Evolutionary conservation across 1,284 basidiomycete genomes (phyloP).

Genomic region (Retiboletus flavoniger): DNA sequence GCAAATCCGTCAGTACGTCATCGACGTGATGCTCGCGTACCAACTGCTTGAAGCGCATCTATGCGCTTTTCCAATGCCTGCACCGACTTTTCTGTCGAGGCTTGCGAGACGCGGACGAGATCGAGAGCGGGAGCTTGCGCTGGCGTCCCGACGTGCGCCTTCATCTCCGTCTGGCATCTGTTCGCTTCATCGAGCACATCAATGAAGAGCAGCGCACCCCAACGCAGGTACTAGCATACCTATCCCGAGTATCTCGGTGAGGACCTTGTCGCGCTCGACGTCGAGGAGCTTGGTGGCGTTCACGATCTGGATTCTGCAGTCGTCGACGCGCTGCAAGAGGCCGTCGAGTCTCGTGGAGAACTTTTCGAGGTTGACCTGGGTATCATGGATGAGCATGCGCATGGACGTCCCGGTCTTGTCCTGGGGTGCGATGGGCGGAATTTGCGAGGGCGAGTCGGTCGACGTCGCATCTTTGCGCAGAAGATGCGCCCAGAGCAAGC

Average conservation of each 20-base stretch:
- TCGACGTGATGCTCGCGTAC: constrained; percentile 2
- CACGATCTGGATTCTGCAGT: constrained; percentile 43
- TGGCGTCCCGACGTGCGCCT: constrained; percentile 54
- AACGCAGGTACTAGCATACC: constrained; percentile 29
- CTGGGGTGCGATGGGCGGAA: constrained; percentile 46
- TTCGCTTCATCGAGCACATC: constrained; percentile 43
- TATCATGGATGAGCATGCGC: constrained; percentile 66
- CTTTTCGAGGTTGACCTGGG: constrained; percentile 60
- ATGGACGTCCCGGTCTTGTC: constrained; percentile 66
- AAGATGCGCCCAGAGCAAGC: constrained; percentile 51
- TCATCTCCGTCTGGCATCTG: constrained; percentile 58
- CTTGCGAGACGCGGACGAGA: constrained; percentile 41
- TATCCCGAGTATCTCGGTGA: constrained; percentile 45
- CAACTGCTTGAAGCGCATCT: constrained; percentile 55
- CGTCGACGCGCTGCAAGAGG: constrained; percentile 42
- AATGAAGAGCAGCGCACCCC: not conserved
- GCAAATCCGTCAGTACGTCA: constrained; percentile 6
- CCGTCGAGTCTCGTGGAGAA: constrained; percentile 52
- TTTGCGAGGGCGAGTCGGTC: constrained; percentile 13
- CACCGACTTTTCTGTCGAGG: constrained; percentile 39
- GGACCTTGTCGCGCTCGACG: constrained; percentile 44
- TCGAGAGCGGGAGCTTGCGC: constrained; percentile 48
- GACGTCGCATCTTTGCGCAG: constrained; percentile 41
- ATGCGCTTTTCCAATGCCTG: constrained; percentile 54
- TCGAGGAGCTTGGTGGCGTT: constrained; percentile 45